These are phyloP conservation scores for Saccharomycopsis phalli DNA, from an alignment of 1,139 yeast genomes.

Conservation along the genomic window DNA sequence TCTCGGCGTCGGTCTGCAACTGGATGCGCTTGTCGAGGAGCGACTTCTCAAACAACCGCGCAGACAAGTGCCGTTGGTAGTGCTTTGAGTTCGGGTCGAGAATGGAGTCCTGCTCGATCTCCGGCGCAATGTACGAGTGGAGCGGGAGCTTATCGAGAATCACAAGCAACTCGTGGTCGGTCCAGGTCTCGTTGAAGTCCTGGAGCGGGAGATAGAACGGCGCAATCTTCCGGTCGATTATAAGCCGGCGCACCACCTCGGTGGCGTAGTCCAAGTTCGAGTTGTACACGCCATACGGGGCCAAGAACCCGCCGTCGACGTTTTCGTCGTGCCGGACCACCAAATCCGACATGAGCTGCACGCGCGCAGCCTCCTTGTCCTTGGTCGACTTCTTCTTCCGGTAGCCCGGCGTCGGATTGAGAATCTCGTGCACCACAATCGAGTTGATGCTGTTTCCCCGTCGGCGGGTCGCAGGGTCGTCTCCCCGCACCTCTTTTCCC, in stretches of 20 bases:
- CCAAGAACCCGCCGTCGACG: slow-evolving; percentile 74
- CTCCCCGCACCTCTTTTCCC: slow-evolving; percentile 37
- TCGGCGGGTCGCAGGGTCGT: slow-evolving; percentile 21
- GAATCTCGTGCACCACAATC: slow-evolving; percentile 20
- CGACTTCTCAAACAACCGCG: slow-evolving; percentile 41
- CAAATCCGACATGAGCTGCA: slow-evolving; percentile 45
- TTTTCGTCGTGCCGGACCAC: slow-evolving; percentile 50
- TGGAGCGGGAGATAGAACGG: slow-evolving; percentile 89
- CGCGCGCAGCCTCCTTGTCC: slow-evolving; percentile 45
- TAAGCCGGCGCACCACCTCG: slow-evolving; percentile 57
- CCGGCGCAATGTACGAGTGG: slow-evolving; percentile 51
- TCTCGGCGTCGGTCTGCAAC: slow-evolving; percentile 49
- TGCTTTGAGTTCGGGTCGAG: slow-evolving; percentile 44
- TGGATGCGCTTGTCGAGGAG: slow-evolving; percentile 39
- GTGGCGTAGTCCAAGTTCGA: slow-evolving; percentile 68
- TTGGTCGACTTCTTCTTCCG: slow-evolving; percentile 32
- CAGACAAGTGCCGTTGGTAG: slow-evolving; percentile 46
- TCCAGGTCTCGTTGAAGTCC: slow-evolving; percentile 71
- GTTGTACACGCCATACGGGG: slow-evolving; percentile 83
- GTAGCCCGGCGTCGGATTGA: slow-evolving; percentile 20
- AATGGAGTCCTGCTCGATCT: slow-evolving; percentile 38
- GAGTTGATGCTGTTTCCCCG: slow-evolving; percentile 22
- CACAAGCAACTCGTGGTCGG: slow-evolving; percentile 56
- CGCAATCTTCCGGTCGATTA: slow-evolving; percentile 61
- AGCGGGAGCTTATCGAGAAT: slow-evolving; percentile 46